Evolutionary conservation across 2,329 filamentous ascomycete genomes (phyloP), one percentile per base, ranked within the genome.

Genomic region (Tolypocladium guangdongense): DNA sequence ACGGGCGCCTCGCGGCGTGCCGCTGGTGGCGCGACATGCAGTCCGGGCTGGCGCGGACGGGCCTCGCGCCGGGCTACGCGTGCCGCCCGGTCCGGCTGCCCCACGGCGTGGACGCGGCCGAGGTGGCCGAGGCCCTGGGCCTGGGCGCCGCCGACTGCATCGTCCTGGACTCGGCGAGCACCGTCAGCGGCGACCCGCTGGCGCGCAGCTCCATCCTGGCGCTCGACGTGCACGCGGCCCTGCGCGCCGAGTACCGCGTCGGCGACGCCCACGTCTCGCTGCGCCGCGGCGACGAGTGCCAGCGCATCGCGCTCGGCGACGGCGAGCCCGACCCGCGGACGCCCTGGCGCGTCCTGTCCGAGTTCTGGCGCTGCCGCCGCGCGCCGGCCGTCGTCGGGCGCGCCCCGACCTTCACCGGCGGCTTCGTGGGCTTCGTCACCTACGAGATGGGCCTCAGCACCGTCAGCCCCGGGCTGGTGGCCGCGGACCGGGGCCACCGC

Each of bases 371-470:
- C 41, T 58, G 56, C 6, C 58, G 70, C 37, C 64, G 50, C 41
- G 55, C 66, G 10, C 36, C 58, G 49, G 18, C 54, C 53, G 11
- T 53, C 61, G 5, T 58, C 61, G 5, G n/a, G n/a, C n/a, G n/a
- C n/a, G n/a, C n/a, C n/a, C 59, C 62, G 0, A 80, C 87, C 0
- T 96, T 95, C 64, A 82, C 88, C 68, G 90, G 89, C 51, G 90
- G 90, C 0, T 84, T 95, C 55, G 82, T 95, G 70, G 90, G 90
- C 0, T 95, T 86, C 62, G 78, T 90, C 50, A 90, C 88, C 0
- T 95, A 96, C 56, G 90, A 96, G 66, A 82, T 90, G 64, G 88
- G 89, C 0, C 72, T 95, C 1, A 61, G 66, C 32, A 65, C 65
- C 0, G 56, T 71, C 6, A 68, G 65, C 39, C 61, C 64, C 6